Evolutionary conservation across 352 stramenopile genomes (phyloP).

Genomic region (Plasmopara muralis): DNA sequence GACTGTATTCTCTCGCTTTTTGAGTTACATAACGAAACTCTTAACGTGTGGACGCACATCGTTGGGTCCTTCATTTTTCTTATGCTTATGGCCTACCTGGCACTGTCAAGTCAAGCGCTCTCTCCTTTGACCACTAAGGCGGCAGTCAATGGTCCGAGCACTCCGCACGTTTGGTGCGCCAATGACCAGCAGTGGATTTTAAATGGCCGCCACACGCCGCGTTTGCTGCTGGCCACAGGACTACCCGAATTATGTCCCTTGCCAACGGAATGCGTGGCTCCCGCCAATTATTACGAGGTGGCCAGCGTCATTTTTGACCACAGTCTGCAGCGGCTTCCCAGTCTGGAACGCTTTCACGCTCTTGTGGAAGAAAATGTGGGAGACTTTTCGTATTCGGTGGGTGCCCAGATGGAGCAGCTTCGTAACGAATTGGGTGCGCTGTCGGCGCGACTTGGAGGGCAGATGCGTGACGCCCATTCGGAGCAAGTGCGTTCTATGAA

Average conservation of each 20-base stretch:
- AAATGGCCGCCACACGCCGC: conserved; percentile 42
- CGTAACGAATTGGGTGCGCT: conserved; percentile 52
- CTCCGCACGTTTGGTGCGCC: conserved; percentile 24
- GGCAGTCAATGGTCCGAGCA: conserved; percentile 10
- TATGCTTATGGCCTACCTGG: conserved; percentile 66
- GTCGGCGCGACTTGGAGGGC: conserved; percentile 41
- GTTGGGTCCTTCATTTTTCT: conserved; percentile 82
- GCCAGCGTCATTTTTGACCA: conserved; percentile 76
- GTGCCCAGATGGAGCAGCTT: conserved; percentile 61
- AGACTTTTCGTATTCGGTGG: conserved; percentile 57
- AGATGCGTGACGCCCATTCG: conserved; percentile 36
- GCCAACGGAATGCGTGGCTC: conserved; percentile 15
- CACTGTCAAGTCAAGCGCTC: conserved; percentile 48
- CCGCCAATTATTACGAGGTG: conserved; percentile 65
- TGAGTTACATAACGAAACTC: conserved; percentile 85
- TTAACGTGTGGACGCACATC: conserved; percentile 87
- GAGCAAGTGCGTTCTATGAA: conserved; percentile 55
- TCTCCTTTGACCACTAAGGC: conserved; percentile 8
- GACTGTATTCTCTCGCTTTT: conserved; percentile 80
- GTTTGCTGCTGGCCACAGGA: conserved; percentile 33
- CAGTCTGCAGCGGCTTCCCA: conserved; percentile 79
- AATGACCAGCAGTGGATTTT: conserved; percentile 30
- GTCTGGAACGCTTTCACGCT: conserved; percentile 69
- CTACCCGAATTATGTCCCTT: conserved; percentile 41
- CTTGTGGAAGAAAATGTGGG: conserved; percentile 68